Percentiles rank a stretch among this genome's conserved stretches.
Conservation (phyloP, 2,329 filamentous ascomycete genomes). For the Alternaria burnsii region DNA sequence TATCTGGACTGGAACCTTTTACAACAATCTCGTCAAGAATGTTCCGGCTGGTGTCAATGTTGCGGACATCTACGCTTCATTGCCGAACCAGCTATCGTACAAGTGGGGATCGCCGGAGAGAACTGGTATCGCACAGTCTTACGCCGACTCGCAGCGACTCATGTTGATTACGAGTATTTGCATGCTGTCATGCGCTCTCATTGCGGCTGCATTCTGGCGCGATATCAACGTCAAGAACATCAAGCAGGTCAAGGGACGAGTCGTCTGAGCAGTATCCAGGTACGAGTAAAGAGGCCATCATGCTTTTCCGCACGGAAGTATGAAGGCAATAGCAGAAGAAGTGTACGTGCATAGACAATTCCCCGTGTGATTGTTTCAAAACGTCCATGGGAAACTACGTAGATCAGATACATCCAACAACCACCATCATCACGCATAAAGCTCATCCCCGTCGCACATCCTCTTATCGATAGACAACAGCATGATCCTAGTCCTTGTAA, state of each 20-base stretch:
- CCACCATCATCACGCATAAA: not conserved
- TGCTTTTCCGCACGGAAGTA: not conserved
- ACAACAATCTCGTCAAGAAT: constrained; percentile 43
- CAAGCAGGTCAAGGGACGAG: constrained; percentile 59
- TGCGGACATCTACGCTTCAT: constrained; percentile 57
- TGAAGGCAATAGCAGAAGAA: not conserved
- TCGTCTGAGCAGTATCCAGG: constrained; percentile 27
- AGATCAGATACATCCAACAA: not conserved
- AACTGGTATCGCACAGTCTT: constrained; percentile 43
- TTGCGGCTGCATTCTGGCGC: constrained; percentile 55
- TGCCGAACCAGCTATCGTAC: constrained; percentile 64
- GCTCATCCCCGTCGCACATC: not conserved
- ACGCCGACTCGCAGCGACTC: constrained; percentile 37
- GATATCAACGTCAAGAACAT: constrained; percentile 56
- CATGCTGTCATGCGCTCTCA: constrained; percentile 30
- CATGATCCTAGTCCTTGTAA: not conserved
- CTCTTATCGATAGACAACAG: not conserved
- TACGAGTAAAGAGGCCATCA: not conserved
- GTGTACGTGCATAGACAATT: not conserved
- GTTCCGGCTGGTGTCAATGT: constrained; percentile 54
- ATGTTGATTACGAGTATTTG: constrained; percentile 41
- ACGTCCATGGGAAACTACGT: not conserved
- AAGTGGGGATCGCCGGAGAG: constrained; percentile 58
- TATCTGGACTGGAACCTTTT: constrained; percentile 66
- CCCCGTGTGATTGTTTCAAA: not conserved